Base-by-base conservation (phyloP, 1,139 yeast species). In the Pichia sp. region DNA sequence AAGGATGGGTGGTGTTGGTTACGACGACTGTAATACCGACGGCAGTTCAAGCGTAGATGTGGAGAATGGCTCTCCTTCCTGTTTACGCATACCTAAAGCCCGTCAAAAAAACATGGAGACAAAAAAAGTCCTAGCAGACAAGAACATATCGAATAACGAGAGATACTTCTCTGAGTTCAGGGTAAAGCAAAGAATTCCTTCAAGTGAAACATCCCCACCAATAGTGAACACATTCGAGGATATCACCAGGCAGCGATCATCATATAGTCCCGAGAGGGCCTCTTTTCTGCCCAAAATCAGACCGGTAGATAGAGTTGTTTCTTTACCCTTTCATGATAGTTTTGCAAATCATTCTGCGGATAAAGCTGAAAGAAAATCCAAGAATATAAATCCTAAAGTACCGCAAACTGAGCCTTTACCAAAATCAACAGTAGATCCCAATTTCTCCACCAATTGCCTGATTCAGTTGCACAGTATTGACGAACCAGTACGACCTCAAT, bases 251-350 rank as follows among this genome's bases (percentile, higher is more conserved):
- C 41, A 36, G 41, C 13, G 41, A n/a, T 6, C 41, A 36, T 13
- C 13, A n/a, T 36, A 36, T 15, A 10, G n/a, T 36, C 13, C 41
- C 41, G 41, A 36, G 7, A 32, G 30, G 6, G 6, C 43, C n/a
- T 13, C 26, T 5, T 15, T 26, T 15, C 19, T 50, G 19, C 41
- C 16, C n/a, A 50, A 56, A 34, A 60, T 66, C 4, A 61, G 57
- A 42, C 69, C 69, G 0, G 62, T 65, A 4, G 63, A 62, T 45
- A 56, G 69, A 54, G 59, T 63, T 7, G 71, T 62, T 5, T 64
- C 69, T 13, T 60, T 62, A n/a, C 71, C 69, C 3, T 53, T 59
- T 7, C 57, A n/a, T 19, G 19, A 31, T 29, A 13, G 36, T 10
- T 26, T 15, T 36, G 19, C 45, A 4, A 1, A 29, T 26, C 5